Conservation (phyloP, 306 rosid species). For the Arachis stenosperma region DNA sequence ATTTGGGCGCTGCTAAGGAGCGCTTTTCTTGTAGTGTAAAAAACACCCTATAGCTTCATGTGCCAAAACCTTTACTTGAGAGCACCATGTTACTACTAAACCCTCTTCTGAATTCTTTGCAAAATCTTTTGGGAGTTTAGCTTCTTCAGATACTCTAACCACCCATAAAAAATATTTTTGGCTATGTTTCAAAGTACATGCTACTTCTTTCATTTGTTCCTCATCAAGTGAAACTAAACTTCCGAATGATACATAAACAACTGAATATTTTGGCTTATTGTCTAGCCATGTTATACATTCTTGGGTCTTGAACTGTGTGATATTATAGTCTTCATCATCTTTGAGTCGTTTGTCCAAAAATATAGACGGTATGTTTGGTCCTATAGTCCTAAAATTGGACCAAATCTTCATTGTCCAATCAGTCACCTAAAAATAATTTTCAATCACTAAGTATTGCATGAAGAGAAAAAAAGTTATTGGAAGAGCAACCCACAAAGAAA, state of each 20-base stretch:
- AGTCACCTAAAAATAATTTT: neutral
- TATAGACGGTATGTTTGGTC: constrained; percentile 34
- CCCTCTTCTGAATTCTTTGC: constrained; percentile 25
- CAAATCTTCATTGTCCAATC: constrained; percentile 24
- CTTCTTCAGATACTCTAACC: constrained; percentile 42
- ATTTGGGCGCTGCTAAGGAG: too few relatives aligned
- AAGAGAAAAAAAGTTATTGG: too few relatives aligned
- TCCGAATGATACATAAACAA: constrained; percentile 45
- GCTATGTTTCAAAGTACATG: constrained; percentile 29
- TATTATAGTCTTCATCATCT: constrained; percentile 18
- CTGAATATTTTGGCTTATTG: constrained; percentile 33
- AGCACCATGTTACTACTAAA: constrained; percentile 18
- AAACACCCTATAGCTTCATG: constrained; percentile 6
- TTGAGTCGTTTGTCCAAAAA: constrained; percentile 2
- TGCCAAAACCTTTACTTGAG: constrained; percentile 3
- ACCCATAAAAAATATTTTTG: constrained; percentile 42
- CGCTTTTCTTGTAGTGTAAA: too few relatives aligned
- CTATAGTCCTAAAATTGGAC: constrained; percentile 35
- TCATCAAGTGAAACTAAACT: constrained; percentile 9
- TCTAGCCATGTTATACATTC: constrained; percentile 45
- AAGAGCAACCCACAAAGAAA: too few relatives aligned
- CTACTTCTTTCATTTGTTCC: constrained; percentile 41
- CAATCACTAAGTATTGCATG: neutral
- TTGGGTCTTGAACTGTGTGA: constrained; percentile 32
- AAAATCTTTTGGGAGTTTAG: constrained; percentile 38